Evolutionary conservation across 164 flowering plant species (phyloP), one percentile per base, ranked within the genome.

Genomic region (Sextonia rubra): DNA sequence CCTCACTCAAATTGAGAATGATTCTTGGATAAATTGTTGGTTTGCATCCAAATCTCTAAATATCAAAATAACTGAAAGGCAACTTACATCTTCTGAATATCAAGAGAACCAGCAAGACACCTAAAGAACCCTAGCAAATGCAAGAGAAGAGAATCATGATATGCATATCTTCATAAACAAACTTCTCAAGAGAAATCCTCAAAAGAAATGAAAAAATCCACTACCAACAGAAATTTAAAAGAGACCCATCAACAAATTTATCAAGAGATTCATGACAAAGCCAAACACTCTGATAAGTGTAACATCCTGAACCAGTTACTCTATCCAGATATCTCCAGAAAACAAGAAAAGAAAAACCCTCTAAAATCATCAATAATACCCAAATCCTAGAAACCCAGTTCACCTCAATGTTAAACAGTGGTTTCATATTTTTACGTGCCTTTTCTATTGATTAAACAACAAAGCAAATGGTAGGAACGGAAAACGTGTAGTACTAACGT

Each of bases 1-100:
- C 70, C 83, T 66, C 49, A 83, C 81, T 82, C 77, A 76, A 91
- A 88, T 86, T 27, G 27, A 29, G 74, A 79, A 47, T 65, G 47
- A 20, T 20, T 20, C n/a, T 15, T 52, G 58, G 58, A 52, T 7
- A 37, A 6, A 37, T 7, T 37, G 44, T 37, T 1, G 44, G 44
- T 37, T 37, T 37, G 44, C 11, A 9, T 37, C 44, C 44, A 37
- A 37, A 37, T 37, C 44, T 37, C 44, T 7, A 52, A 52, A 17
- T 20, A 14, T 15, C 58, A 52, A 52, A 20, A 15, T 18, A 52
- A 52, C 20, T 52, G 58, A 52, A 52, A 14, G 58, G 20, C 18
- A 14, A 12, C 14, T 20, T 15, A 3, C 58, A 3, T 4, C 58
- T 14, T 4, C 20, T 3, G 14, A 52, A 15, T 52, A 20, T 52